Percentiles rank a stretch among this genome's conserved stretches.
phyloP scores from a whole-genome alignment of 192 early-diverging fungal genomes.

The Mortierella hygrophila region DNA sequence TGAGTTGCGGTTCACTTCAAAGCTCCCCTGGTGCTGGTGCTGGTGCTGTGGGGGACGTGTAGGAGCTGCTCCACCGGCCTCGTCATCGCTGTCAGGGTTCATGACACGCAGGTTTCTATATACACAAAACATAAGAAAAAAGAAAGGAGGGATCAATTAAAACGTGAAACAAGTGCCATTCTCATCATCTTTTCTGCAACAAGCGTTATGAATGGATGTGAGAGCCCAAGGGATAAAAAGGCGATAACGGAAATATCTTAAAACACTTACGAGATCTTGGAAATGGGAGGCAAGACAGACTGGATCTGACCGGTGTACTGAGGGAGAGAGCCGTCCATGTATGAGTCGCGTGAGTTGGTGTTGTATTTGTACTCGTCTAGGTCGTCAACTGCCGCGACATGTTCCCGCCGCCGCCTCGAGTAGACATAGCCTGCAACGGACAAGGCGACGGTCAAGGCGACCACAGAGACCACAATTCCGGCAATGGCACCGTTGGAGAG shows the following conservation, averaged over 20 bases:
- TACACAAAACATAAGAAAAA: background rate
- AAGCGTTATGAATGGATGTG: background rate
- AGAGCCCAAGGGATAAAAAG: background rate
- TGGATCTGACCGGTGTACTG: slow-evolving; percentile 51
- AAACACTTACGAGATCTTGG: slow-evolving; percentile 39
- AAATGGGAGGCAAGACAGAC: slow-evolving; percentile 34
- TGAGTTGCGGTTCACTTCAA: slow-evolving; percentile 33
- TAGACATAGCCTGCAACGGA: slow-evolving; percentile 45
- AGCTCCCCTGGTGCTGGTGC: slow-evolving; percentile 11
- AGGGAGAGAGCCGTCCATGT: slow-evolving; percentile 33
- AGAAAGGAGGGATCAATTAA: background rate
- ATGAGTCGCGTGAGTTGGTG: slow-evolving; percentile 26
- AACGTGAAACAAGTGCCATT: background rate
- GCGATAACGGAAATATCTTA: background rate
- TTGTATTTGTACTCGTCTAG: slow-evolving; percentile 37
- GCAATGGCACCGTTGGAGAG: slow-evolving; percentile 43
- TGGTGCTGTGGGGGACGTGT: background rate
- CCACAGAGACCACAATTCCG: slow-evolving; percentile 42
- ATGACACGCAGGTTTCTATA: slow-evolving; percentile 47
- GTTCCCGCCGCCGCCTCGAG: slow-evolving; percentile 27
- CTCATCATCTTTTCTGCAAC: background rate
- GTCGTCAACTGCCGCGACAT: background rate
- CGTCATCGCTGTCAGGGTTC: slow-evolving; percentile 55
- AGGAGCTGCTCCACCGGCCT: background rate
- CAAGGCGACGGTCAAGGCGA: slow-evolving; percentile 43